These are phyloP conservation scores for Atkinsonella texensis DNA, from an alignment of 2,329 filamentous ascomycete genomes.

Conservation along the genomic window DNA sequence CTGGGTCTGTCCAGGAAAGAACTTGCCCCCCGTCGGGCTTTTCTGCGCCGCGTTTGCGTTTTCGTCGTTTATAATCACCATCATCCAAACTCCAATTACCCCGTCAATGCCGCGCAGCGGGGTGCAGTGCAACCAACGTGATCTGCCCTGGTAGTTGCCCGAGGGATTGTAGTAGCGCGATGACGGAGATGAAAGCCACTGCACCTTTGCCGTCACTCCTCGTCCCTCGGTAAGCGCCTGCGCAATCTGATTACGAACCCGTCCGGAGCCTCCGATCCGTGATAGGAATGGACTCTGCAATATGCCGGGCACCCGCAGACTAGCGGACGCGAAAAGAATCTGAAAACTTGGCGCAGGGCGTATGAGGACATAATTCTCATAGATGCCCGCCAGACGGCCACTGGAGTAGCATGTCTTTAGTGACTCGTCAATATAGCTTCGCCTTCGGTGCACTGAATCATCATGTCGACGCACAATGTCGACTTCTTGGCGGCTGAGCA, in stretches of 20 bases:
- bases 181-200: conserved; percentile 34
- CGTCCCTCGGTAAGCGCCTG: conserved; percentile 52
- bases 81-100: neutral
- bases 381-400: conserved; percentile 19
- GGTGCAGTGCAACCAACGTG: conserved; percentile 1
- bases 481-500: too few species aligned
- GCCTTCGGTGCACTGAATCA: too few species aligned
- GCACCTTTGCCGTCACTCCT: conserved; percentile 61
- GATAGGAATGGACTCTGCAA: conserved; percentile 46
- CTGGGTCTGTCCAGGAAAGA: neutral
- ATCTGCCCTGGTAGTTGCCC: neutral
- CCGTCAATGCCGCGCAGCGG: conserved; percentile 1
- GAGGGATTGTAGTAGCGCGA: too few species aligned
- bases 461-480: too few species aligned
- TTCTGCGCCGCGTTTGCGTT: neutral
- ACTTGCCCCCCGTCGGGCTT: neutral
- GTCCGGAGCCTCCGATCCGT: conserved; percentile 36
- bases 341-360: conserved; percentile 52
- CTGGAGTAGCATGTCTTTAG: neutral
- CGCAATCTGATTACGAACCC: conserved; percentile 34
- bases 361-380: conserved; percentile 49
- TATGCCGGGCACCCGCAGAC: conserved; percentile 54
- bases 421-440: too few species aligned
- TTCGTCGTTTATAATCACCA: neutral
- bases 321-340: conserved; percentile 54